Base-by-base conservation (phyloP, 176 grass and related monocot genomes). In the Bonia amplexicaulis region DNA sequence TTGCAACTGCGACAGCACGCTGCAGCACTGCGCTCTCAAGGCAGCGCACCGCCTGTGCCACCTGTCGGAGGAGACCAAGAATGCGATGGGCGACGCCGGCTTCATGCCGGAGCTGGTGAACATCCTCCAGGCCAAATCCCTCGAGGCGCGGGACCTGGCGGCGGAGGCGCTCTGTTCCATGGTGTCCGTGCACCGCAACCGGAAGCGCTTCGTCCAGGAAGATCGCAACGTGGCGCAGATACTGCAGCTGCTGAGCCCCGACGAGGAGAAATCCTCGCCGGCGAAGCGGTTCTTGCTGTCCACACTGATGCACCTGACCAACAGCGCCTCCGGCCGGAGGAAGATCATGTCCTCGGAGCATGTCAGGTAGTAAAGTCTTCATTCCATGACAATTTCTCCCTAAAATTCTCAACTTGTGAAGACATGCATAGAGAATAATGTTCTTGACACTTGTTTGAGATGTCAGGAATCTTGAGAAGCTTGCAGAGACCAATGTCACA, bases 21-120 rank as follows among this genome's bases (percentile, higher is more conserved):
- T 86, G 26, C 93, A 99, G 83, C 83, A 96, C 57, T 75, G 84
- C 63, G 86, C 91, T 1, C 75, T 99, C 6, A 99, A 92, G 81
- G 66, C 88, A 1, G 74, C 82, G 74, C 88, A 83, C 58, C 77
- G 85, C 27, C 81, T 99, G 52, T 94, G 91, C 57, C 79, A 69
- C 58, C 23, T 88, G 19, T 99, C 91, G 20, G 90, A 94, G 60
- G 91, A 86, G 69, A 59, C 82, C 3, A 99, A 79, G 80, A 96
- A 92, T 62, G 85, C 92, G 19, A 89, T 96, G 88, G 96, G 96
- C n/a, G 86, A 96, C 55, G 86, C 77, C 45, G 90, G 91, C 27
- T 88, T 99, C 88, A 96, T 99, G 88, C 87, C 88, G 20, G 96
- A 99, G 92, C 90, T 99, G 39, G 75, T 92, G 51, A 15, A 16